Percentiles rank a stretch among this genome's conserved stretches.
These are phyloP conservation scores for Ophiocordyceps camponoti-leonardi DNA, from an alignment of 2,329 filamentous ascomycete species.

Conservation along the genomic window DNA sequence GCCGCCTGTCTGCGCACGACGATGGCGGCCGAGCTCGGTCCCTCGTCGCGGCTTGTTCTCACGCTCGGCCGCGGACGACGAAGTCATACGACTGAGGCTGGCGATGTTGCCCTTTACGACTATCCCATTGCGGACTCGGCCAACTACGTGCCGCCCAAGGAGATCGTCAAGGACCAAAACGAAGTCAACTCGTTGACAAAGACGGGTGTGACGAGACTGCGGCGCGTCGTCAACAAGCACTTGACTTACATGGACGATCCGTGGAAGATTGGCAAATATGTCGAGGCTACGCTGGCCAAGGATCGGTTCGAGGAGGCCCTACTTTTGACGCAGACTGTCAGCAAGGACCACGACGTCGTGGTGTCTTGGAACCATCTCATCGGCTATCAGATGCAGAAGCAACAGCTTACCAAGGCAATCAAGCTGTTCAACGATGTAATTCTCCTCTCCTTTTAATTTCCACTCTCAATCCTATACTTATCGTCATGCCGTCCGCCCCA, in stretches of 20 bases:
- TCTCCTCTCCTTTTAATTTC: not conserved
- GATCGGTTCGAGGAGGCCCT: slow-evolving; percentile 50
- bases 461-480: not conserved
- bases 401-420: slow-evolving; percentile 45
- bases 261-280: slow-evolving; percentile 51
- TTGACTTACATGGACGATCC: slow-evolving; percentile 52
- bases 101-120: not conserved
- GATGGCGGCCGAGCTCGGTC: slow-evolving; percentile 2
- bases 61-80: not conserved
- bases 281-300: slow-evolving; percentile 40
- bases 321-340: slow-evolving; percentile 51
- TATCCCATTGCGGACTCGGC: not conserved
- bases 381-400: slow-evolving; percentile 46
- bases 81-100: not conserved
- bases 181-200: not conserved
- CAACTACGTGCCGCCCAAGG: not conserved
- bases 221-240: slow-evolving; percentile 32
- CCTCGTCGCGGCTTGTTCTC: not conserved
- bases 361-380: slow-evolving; percentile 87
- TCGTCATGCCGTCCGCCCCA: not conserved
- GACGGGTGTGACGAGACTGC: slow-evolving; percentile 8
- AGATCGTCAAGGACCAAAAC: not conserved
- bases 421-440: slow-evolving; percentile 78
- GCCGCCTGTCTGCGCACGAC: slow-evolving; percentile 11
- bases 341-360: slow-evolving; percentile 41